phyloP scores from a whole-genome alignment of 1,284 basidiomycete species.

The Pisolithus thermaeus region DNA sequence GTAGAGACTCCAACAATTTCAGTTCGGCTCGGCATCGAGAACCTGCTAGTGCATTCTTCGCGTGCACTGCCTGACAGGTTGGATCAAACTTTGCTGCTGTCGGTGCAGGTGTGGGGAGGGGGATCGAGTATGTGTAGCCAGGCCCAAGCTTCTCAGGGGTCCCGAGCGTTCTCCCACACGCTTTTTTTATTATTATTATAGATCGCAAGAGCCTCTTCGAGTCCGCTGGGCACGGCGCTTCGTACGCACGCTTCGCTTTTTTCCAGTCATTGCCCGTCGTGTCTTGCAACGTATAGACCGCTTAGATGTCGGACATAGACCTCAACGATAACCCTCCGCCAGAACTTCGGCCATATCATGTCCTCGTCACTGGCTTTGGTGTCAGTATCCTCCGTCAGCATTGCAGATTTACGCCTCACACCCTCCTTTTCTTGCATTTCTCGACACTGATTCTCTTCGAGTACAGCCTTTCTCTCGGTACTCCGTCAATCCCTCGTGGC shows the following conservation, averaged over 20 bases:
- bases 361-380: conserved; percentile 57
- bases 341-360: conserved; percentile 31
- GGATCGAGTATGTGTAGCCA: too few species aligned
- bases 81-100: neutral
- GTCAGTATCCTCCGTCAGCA: conserved; percentile 35
- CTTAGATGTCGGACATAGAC: neutral
- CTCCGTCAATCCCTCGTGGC: conserved; percentile 57
- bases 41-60: neutral
- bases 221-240: too few species aligned
- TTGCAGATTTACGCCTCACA: conserved; percentile 16
- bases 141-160: neutral
- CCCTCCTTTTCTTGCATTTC: conserved; percentile 1
- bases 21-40: neutral
- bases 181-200: neutral
- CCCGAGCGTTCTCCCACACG: neutral
- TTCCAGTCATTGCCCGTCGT: neutral
- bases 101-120: neutral
- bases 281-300: neutral
- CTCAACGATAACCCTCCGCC: neutral
- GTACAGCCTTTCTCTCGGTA: conserved; percentile 51
- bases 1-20: too few species aligned
- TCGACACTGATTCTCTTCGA: conserved; percentile 15
- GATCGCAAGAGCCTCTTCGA: too few species aligned
- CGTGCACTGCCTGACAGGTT: too few species aligned
- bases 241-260: neutral